Evolutionary conservation across 2,329 filamentous ascomycete genomes (phyloP).

Genomic region (Colletotrichum limetticola): DNA sequence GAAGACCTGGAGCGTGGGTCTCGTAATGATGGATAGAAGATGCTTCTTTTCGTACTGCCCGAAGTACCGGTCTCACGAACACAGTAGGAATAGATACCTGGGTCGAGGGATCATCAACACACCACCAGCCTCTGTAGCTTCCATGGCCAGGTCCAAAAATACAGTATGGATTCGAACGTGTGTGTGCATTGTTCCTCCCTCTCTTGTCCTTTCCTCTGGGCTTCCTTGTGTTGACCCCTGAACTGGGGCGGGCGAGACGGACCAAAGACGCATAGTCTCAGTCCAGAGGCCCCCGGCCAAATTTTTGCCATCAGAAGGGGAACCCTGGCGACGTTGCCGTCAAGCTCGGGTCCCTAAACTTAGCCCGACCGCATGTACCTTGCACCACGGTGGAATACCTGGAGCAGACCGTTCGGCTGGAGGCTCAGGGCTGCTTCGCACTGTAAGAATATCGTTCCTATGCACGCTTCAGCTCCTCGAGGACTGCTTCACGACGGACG

Average conservation of each 20-base stretch:
- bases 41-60: not conserved
- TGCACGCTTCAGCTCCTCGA: not conserved
- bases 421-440: not conserved
- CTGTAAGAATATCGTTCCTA: not conserved
- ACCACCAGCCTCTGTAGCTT: not conserved
- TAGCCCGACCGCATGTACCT: constrained; percentile 14
- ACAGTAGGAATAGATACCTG: not conserved
- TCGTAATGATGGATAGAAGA: constrained; percentile 25
- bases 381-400: not conserved
- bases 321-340: constrained; percentile 21
- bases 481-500: not conserved
- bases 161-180: not conserved
- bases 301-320: constrained; percentile 12
- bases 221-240: constrained; percentile 26
- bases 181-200: not conserved
- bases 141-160: not conserved
- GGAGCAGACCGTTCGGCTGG: not conserved
- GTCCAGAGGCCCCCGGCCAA: constrained; percentile 3
- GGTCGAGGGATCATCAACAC: constrained; percentile 1
- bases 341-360: constrained; percentile 11
- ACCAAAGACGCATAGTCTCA: constrained; percentile 28
- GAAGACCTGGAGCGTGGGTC: constrained; percentile 23
- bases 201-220: not conserved
- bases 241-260: constrained; percentile 15
- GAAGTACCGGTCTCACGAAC: not conserved